These are phyloP conservation scores for Globisporangium lucens DNA, from an alignment of 352 stramenopile species.

Conservation along the genomic window DNA sequence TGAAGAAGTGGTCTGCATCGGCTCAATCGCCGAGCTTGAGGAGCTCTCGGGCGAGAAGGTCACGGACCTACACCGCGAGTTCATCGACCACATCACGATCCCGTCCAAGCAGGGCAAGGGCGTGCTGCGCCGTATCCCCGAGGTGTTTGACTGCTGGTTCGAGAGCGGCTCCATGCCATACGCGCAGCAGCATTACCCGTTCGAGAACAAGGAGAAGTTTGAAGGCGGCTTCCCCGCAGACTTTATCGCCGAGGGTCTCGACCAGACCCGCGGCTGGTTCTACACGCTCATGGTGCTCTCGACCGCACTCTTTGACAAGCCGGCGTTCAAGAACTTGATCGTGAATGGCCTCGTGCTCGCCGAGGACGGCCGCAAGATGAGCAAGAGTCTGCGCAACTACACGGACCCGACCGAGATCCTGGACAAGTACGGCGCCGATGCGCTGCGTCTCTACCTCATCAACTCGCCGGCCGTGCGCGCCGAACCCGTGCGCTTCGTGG, in stretches of 20 bases:
- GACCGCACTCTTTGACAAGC: conserved; percentile 98
- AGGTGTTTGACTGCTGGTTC: conserved; percentile 99
- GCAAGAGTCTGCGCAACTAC: conserved; percentile 99
- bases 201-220: conserved; percentile 99
- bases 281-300: conserved; percentile 99
- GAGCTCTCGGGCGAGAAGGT: conserved; percentile 92
- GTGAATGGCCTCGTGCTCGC: conserved; percentile 99
- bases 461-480: conserved; percentile 99
- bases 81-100: conserved; percentile 98
- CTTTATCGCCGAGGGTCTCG: conserved; percentile 99
- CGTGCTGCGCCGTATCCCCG: conserved; percentile 79
- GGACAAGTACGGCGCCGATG: conserved; percentile 97
- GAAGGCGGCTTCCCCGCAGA: conserved; percentile 97
- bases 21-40: conserved; percentile 96
- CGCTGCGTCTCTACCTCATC: conserved; percentile 99
- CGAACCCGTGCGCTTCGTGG: conserved; percentile 97
- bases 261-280: conserved; percentile 99
- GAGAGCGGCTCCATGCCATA: conserved; percentile 99
- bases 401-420: conserved; percentile 94
- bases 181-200: conserved; percentile 99
- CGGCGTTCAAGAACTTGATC: conserved; percentile 99
- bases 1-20: conserved; percentile 96
- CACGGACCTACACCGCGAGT: conserved; percentile 97
- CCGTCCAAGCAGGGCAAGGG: conserved; percentile 93
- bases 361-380: conserved; percentile 99